Evolutionary conservation across 164 flowering plant species (phyloP), one percentile per base, ranked within the genome.

Genomic region (Aristolochia fimbriata): DNA sequence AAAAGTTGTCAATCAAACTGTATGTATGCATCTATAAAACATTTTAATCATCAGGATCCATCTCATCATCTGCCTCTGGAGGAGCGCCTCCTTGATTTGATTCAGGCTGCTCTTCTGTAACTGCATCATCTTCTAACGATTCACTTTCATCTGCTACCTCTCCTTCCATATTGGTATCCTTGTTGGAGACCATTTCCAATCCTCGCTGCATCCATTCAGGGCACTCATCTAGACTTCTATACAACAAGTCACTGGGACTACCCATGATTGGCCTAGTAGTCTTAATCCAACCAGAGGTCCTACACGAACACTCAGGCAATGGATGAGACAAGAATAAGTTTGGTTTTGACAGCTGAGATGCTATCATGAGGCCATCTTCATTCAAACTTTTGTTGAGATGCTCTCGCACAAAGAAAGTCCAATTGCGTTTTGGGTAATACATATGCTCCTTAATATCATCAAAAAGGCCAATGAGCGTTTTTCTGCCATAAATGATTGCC

Each of bases 261-360:
- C 59, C 75, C 67, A 69, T 79, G 19, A 72, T 62, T 43, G 68
- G 65, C 41, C 59, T 67, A 6, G 66, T 45, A 52, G 57, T 65
- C 55, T 78, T 25, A 30, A 64, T 54, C 41, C 79, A 68, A 49
- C 59, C 62, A 3, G 78, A 55, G 37, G 76, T 8, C 21, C 81
- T 74, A 71, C 99, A 93, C n/a, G 88, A 82, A 72, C 99, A 93
- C 73, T 90, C 97, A 0, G 97, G 99, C 46, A 90, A 77, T 3
- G 99, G 99, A 63, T 93, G 91, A 16, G 99, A 80, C 33, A 93
- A 82, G 67, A 93, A 93, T 9, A 75, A 80, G 27, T 64, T 68
- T 17, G 86, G 79, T 68, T 86, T 90, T 16, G 93, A 80, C 12
- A 47, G 43, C 33, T 63, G 65, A n/a, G 81, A 75, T 68, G 83